These are phyloP conservation scores for Arachis monticola DNA, from an alignment of 331 rosid species.

Conservation along the genomic window DNA sequence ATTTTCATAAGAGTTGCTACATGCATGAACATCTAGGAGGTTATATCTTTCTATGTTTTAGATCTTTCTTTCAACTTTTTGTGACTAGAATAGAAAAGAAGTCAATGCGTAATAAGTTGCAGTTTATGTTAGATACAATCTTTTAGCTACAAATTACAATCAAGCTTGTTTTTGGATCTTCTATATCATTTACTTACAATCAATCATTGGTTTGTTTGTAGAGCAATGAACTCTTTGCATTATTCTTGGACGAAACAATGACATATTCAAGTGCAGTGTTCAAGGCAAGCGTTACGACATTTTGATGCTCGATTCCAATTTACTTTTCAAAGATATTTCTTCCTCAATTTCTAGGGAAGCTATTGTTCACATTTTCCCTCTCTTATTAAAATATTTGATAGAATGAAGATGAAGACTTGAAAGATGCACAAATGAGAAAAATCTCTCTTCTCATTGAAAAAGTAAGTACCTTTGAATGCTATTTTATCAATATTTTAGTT, in stretches of 20 bases:
- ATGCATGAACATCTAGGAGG: no score
- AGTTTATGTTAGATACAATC: no score
- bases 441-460: constrained; percentile 55
- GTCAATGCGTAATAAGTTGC: no score
- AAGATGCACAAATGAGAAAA: constrained; percentile 62
- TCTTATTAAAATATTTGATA: constrained; percentile 37
- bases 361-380: neutral
- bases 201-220: no score
- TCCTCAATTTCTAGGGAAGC: neutral
- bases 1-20: no score
- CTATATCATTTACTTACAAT: no score
- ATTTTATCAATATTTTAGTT: neutral
- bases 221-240: constrained; percentile 41
- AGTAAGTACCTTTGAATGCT: constrained; percentile 39
- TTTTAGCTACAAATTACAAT: no score
- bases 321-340: neutral
- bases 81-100: no score
- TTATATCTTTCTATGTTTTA: no score
- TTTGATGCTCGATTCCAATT: no score
- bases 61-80: no score
- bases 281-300: constrained; percentile 54
- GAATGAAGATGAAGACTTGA: constrained; percentile 75
- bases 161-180: no score
- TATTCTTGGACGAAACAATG: constrained; percentile 89
- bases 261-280: constrained; percentile 87